These are phyloP conservation scores for Pythium rishiriense DNA, from an alignment of 352 stramenopile species.

Conservation along the genomic window DNA sequence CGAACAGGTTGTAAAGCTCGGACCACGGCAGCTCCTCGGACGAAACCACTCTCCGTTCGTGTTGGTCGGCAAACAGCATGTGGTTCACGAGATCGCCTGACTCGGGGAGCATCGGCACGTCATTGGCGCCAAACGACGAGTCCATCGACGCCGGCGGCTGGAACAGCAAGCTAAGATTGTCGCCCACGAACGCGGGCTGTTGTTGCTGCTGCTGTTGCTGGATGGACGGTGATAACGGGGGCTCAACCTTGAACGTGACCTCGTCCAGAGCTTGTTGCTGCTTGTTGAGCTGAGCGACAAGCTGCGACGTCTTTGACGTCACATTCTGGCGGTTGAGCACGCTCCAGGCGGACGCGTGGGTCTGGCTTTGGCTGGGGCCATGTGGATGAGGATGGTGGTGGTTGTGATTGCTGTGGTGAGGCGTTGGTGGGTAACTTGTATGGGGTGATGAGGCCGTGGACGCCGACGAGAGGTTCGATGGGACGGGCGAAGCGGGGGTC, in stretches of 20 bases:
- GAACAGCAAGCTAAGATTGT: slow-evolving; percentile 16
- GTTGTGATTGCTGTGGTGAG: slow-evolving; percentile 2
- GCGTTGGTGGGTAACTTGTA: background rate
- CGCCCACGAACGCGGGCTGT: background rate
- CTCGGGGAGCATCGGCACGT: slow-evolving; percentile 20
- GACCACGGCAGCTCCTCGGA: slow-evolving; percentile 79
- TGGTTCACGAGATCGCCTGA: slow-evolving; percentile 53
- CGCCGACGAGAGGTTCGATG: slow-evolving; percentile 18
- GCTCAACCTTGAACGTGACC: slow-evolving; percentile 27
- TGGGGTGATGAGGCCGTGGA: slow-evolving; percentile 6
- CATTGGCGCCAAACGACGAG: background rate
- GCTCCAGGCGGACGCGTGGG: slow-evolving; percentile 19
- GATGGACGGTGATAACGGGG: slow-evolving; percentile 5
- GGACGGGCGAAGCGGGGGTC: slow-evolving; percentile 32
- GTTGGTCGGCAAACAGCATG: slow-evolving; percentile 64
- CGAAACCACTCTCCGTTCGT: slow-evolving; percentile 60
- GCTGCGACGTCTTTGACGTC: background rate
- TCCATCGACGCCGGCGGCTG: background rate
- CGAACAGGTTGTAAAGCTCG: slow-evolving; percentile 82
- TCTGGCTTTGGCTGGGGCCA: slow-evolving; percentile 9
- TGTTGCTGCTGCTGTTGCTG: slow-evolving; percentile 5
- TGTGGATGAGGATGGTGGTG: slow-evolving; percentile 5
- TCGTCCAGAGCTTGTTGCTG: slow-evolving; percentile 1
- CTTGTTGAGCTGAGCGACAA: slow-evolving; percentile 7
- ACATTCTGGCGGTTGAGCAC: background rate